Evolutionary conservation across 2,329 filamentous ascomycete species (phyloP), one percentile per base, ranked within the genome.

Genomic region (Talaromyces piceae): DNA sequence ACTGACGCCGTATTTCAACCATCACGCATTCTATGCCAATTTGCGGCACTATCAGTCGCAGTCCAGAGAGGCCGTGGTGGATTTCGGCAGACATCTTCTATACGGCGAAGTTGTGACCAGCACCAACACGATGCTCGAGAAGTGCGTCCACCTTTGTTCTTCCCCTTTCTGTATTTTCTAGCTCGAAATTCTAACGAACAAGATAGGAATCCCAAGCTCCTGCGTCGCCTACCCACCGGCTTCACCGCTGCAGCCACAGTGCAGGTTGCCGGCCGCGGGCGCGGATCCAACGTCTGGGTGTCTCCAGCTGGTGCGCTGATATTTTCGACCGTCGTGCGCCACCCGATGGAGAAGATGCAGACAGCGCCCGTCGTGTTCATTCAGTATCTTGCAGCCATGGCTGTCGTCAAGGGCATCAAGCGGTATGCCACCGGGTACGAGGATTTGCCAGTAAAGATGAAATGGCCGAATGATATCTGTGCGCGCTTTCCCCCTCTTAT

Each of bases 401-500:
- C 93, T 37, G 86, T 91, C 39, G 86, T 94, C 2, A 81, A 88
- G 55, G 91, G 88, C 0, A 84, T 97, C 56, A 84, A 87, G 56
- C 78, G 77, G 23, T 97, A 97, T 63, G 89, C 85, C 45, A 69
- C 70, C 2, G 88, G 84, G 6, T 97, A 94, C 67, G 76, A 81
- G 5, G 75, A 81, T 0, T 68, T 97, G 4, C 87, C 88, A 0
- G 78, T 98, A 37, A 90, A 87, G 65, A 72, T 98, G 27, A 98
- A 98, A 68, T 98, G 93, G 93, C 93, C 93, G 9, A 98, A 98
- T 62, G 93, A 98, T 64, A 88, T 98, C 50, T 91, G 82, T 84
- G 69, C 67, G 77, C 69, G 2, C 3, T 6, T 25, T 13, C 37
- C 26, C 27, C 8, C 39, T 26, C 30, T 43, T 45, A 5, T 13